Evolutionary conservation across 192 early-diverging fungal species (phyloP), one percentile per base, ranked within the genome.

Genomic region (Podila minutissima): DNA sequence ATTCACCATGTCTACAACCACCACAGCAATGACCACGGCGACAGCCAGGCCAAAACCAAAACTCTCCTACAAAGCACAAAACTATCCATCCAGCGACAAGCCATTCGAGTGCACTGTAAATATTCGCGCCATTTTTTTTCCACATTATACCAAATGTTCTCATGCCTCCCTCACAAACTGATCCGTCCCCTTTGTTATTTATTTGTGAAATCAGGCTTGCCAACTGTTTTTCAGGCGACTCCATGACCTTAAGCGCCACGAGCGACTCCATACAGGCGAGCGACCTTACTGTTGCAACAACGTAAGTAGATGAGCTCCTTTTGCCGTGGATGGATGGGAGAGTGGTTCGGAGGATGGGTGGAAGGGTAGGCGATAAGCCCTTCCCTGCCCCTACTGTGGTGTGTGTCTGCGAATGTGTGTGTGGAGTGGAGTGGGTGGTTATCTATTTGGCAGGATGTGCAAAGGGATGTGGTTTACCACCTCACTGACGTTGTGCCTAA

Each of bases 241-340:
- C 12, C 86, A 89, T 69, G 88, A 89, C 75, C 68, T 89, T 55
- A 89, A 88, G 59, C 63, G 88, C 29, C 88, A 89, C 63, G 67
- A 82, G 62, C 78, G 87, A 59, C 71, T 89, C 31, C 88, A 89
- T 70, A 89, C 88, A 9, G 88, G 88, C 15, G 88, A 89, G 67
- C 81, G 83, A 60, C 88, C 88, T 4, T 88, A 86, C 70, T 74
- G 71, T 26, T 89, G 88, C 58, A 72, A 64, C 37, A 81, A 81
- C 35, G 77, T 81, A 73, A 73, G 77, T 15, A 28, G 28, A 49
- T 28, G 11, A 17, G 48, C 41, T 51, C 19, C 17, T 37, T 31
- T 32, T 67, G 49, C 20, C 20, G 20, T 28, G 46, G 32, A 49
- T 55, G 49, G 2, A 67, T 8, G 48, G 32, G 15, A 31, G 19